phyloP scores from a whole-genome alignment of 2,329 filamentous ascomycete genomes.

The Orbilia blumenaviensis region DNA sequence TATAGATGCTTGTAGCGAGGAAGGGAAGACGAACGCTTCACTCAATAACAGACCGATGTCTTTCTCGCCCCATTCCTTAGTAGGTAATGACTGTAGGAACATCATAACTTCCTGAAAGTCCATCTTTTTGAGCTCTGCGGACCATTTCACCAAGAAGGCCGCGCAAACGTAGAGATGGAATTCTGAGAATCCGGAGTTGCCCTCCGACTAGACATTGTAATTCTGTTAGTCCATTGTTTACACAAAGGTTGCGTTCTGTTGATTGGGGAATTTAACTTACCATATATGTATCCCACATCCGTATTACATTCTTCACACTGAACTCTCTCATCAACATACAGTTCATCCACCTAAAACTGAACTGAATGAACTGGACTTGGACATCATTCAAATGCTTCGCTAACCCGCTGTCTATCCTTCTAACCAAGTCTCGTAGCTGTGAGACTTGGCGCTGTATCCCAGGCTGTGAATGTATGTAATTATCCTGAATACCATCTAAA shows the following conservation, averaged over 20 bases:
- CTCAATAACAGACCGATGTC: constrained; percentile 95
- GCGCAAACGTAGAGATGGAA: constrained; percentile 99
- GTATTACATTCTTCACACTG: constrained; percentile 92
- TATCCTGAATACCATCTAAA: constrained; percentile 98
- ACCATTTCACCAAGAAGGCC: constrained; percentile 98
- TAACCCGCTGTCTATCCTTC: constrained; percentile 73
- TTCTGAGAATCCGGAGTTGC: constrained; percentile 90
- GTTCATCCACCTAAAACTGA: constrained; percentile 99
- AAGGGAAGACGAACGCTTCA: constrained; percentile 69
- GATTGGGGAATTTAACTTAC: constrained; percentile 68
- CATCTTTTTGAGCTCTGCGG: constrained; percentile 92
- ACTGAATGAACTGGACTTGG: constrained; percentile 97
- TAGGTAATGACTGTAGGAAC: constrained; percentile 95
- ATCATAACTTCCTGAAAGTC: constrained; percentile 98
- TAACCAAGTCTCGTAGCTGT: constrained; percentile 86
- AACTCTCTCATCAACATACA: constrained; percentile 98
- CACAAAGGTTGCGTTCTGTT: background rate
- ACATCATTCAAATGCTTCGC: constrained; percentile 90
- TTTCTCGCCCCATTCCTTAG: constrained; percentile 94
- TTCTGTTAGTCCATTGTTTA: constrained; percentile 1
- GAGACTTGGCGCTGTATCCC: constrained; percentile 94
- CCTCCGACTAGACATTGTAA: constrained; percentile 82
- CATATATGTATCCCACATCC: constrained; percentile 99
- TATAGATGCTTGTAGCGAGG: background rate
- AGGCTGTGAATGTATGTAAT: constrained; percentile 97